These are phyloP conservation scores for Thermothielavioides terrestris DNA, from an alignment of 495 filamentous ascomycete species.

Conservation along the genomic window DNA sequence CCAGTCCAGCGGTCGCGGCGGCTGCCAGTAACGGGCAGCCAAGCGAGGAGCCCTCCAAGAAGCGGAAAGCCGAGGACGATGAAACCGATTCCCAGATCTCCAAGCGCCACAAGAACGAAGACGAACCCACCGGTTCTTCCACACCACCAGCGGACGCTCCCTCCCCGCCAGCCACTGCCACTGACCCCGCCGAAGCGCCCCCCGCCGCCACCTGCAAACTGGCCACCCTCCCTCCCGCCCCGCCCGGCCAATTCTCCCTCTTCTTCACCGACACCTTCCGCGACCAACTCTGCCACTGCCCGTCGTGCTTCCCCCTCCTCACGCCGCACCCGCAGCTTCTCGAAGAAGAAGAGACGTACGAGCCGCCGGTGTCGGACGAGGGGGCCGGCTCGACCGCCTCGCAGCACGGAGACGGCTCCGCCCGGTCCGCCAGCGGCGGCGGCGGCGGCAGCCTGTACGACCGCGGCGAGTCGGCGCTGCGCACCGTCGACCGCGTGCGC, in stretches of 20 bases:
- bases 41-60: slow-evolving; percentile 40
- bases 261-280: slow-evolving; percentile 74
- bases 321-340: slow-evolving; percentile 64
- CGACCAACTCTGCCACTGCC: slow-evolving; percentile 65
- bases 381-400: slow-evolving; percentile 19
- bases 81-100: slow-evolving; percentile 26
- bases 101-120: slow-evolving; percentile 53
- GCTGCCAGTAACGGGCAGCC: slow-evolving; percentile 6
- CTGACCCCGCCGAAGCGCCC: background rate
- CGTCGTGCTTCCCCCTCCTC: slow-evolving; percentile 67
- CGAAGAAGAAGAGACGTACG: slow-evolving; percentile 88
- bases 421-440: slow-evolving; percentile 39
- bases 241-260: slow-evolving; percentile 57
- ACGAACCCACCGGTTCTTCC: background rate
- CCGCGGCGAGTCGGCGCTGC: slow-evolving; percentile 80
- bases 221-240: slow-evolving; percentile 43
- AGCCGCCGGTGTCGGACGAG: slow-evolving; percentile 65
- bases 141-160: too few species aligned
- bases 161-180: background rate
- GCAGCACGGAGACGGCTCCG: slow-evolving; percentile 35
- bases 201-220: slow-evolving; percentile 31
- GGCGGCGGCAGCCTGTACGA: slow-evolving; percentile 68
- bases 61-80: slow-evolving; percentile 60
- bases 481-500: slow-evolving; percentile 78
- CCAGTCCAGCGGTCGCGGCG: background rate